Evolutionary conservation across 805 yeast species (phyloP).

Genomic region (Candida silvicultrix): DNA sequence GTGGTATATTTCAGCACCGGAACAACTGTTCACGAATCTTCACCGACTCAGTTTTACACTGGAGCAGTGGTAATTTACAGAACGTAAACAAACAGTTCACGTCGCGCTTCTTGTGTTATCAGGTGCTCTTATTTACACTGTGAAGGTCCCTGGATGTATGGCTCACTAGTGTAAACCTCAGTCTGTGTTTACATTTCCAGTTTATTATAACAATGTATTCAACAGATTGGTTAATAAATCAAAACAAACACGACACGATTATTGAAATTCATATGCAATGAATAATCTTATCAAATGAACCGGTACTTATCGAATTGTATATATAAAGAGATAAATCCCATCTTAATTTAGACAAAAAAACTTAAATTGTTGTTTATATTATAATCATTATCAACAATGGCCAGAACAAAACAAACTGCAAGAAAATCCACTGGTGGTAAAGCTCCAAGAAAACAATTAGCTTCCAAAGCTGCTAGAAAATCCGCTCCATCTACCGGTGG

Average conservation of each 20-base stretch:
- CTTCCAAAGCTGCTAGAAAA: slow-evolving; percentile 90
- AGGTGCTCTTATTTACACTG: neutral
- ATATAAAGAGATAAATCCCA: neutral
- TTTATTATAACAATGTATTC: neutral
- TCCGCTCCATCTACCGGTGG: slow-evolving; percentile 91
- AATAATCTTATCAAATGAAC: too few relatives aligned
- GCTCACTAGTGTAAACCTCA: neutral
- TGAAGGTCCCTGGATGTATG: neutral
- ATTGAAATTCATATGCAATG: too few relatives aligned
- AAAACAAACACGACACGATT: neutral
- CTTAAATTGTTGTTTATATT: too few relatives aligned
- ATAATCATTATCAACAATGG: slow-evolving; percentile 41
- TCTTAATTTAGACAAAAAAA: neutral
- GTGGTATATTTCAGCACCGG: too few relatives aligned
- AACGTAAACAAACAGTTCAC: neutral
- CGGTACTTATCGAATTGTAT: too few relatives aligned
- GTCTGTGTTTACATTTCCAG: neutral
- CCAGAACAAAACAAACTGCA: slow-evolving; percentile 92
- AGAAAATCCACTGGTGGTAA: slow-evolving; percentile 95
- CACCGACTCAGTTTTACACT: too few relatives aligned
- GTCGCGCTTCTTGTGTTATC: neutral
- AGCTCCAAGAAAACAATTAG: slow-evolving; percentile 92
- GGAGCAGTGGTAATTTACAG: neutral
- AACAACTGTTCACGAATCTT: too few relatives aligned
- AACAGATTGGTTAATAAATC: neutral